Percentiles rank a stretch among this genome's conserved stretches.
These are phyloP conservation scores for Lentinus tigrinus DNA, from an alignment of 768 basidiomycete genomes.

Conservation along the genomic window DNA sequence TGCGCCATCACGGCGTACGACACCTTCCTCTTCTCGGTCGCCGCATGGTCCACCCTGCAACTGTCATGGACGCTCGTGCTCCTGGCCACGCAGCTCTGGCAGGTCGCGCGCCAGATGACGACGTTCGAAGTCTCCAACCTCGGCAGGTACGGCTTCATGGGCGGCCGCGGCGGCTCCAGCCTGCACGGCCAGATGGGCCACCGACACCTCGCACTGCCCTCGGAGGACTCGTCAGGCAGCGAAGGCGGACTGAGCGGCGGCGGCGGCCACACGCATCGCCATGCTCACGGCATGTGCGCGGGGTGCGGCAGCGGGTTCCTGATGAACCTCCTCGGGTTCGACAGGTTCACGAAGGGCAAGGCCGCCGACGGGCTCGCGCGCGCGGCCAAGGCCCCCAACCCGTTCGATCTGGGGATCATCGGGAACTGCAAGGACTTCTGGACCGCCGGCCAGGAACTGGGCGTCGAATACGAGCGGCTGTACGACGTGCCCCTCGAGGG, in stretches of 20 bases:
- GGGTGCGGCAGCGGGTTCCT: slow-evolving; percentile 63
- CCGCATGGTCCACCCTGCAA: slow-evolving; percentile 87
- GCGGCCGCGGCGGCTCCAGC: slow-evolving; percentile 75
- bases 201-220: slow-evolving; percentile 44
- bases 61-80: slow-evolving; percentile 93
- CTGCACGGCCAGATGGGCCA: slow-evolving; percentile 78
- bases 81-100: slow-evolving; percentile 85
- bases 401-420: slow-evolving; percentile 82
- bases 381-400: slow-evolving; percentile 78
- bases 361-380: slow-evolving; percentile 84
- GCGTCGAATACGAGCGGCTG: slow-evolving; percentile 85
- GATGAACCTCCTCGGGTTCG: slow-evolving; percentile 89
- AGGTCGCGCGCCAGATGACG: slow-evolving; percentile 91
- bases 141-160: slow-evolving; percentile 96
- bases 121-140: slow-evolving; percentile 95
- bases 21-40: slow-evolving; percentile 80
- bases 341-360: slow-evolving; percentile 89
- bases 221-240: slow-evolving; percentile 29
- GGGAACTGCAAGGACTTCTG: slow-evolving; percentile 94
- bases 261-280: slow-evolving; percentile 38
- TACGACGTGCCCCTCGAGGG: slow-evolving; percentile 91
- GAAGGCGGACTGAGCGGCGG: slow-evolving; percentile 44
- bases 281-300: slow-evolving; percentile 36
- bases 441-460: slow-evolving; percentile 79
- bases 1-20: slow-evolving; percentile 75